Evolutionary conservation across 163 green algal species (phyloP).

Genomic region (Chlorella variabilis): DNA sequence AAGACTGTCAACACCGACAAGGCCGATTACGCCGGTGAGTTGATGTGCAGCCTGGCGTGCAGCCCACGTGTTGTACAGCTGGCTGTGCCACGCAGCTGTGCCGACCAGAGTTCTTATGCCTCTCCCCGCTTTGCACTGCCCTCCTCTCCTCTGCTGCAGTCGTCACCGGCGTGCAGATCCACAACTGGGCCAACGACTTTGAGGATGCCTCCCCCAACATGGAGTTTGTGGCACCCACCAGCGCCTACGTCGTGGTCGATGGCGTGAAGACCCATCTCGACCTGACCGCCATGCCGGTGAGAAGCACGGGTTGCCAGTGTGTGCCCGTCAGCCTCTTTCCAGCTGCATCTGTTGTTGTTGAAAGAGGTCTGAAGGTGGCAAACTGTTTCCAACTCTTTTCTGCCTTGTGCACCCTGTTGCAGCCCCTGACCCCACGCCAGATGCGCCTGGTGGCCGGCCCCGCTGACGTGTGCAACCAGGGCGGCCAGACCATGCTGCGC

Average conservation of each 20-base stretch:
- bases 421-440: slow-evolving; percentile 2
- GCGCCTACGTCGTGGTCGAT: slow-evolving; percentile 72
- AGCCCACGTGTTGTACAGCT: background rate
- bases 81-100: no score
- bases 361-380: no score
- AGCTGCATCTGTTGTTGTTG: no score
- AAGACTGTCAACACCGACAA: slow-evolving; percentile 77
- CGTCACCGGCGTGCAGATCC: slow-evolving; percentile 87
- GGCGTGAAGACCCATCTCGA: slow-evolving; percentile 68
- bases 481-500: slow-evolving; percentile 45
- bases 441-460: background rate
- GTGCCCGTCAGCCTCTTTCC: no score
- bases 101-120: no score
- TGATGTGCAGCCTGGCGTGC: background rate
- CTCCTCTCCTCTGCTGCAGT: no score
- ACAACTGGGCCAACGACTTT: slow-evolving; percentile 71
- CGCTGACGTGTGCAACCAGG: slow-evolving; percentile 28
- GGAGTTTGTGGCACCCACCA: slow-evolving; percentile 77
- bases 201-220: slow-evolving; percentile 67
- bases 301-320: background rate
- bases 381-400: background rate
- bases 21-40: slow-evolving; percentile 80
- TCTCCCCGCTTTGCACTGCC: no score
- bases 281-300: slow-evolving; percentile 54
- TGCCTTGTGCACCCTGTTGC: background rate